A percentile compares a stretch with the other conserved stretches of the same genome.
These are phyloP conservation scores for Umbilicaria muhlenbergii DNA, from an alignment of 495 filamentous ascomycete species.

Conservation along the genomic window DNA sequence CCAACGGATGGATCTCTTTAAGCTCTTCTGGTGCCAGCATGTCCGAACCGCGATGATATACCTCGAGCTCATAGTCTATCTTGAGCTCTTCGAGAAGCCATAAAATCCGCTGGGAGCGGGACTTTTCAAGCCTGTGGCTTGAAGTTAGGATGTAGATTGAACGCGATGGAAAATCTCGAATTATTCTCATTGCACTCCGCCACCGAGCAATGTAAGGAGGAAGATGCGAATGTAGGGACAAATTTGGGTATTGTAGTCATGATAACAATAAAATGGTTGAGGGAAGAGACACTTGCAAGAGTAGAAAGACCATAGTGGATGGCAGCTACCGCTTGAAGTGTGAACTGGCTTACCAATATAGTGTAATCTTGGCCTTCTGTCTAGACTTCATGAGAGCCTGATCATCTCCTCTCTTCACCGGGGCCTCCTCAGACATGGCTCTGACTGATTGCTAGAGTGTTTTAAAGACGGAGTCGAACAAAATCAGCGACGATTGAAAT, in stretches of 20 bases:
- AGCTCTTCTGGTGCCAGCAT: conserved; percentile 54
- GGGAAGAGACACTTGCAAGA: too few species aligned
- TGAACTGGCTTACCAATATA: conserved; percentile 48
- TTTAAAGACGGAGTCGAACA: too few species aligned
- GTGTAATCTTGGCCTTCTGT: conserved; percentile 45
- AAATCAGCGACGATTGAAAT: too few species aligned
- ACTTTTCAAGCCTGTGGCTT: conserved; percentile 48
- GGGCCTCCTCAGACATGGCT: background rate
- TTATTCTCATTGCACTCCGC: too few species aligned
- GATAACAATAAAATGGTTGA: background rate
- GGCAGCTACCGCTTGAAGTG: too few species aligned
- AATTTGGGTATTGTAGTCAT: background rate
- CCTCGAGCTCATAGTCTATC: conserved; percentile 61
- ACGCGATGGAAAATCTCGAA: background rate
- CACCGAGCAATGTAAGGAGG: background rate
- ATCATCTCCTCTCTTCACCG: conserved; percentile 6
- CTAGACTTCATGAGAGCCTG: conserved; percentile 6
- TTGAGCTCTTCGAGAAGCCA: conserved; percentile 81
- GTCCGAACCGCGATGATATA: conserved; percentile 47
- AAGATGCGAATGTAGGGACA: background rate
- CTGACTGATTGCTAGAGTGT: too few species aligned
- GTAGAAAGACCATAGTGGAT: too few species aligned
- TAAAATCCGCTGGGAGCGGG: conserved; percentile 70
- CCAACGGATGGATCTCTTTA: conserved; percentile 66
- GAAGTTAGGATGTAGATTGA: background rate